Evolutionary conservation across 2,329 filamentous ascomycete species (phyloP), one percentile per base, ranked within the genome.

Genomic region (Calonectria naviculata): DNA sequence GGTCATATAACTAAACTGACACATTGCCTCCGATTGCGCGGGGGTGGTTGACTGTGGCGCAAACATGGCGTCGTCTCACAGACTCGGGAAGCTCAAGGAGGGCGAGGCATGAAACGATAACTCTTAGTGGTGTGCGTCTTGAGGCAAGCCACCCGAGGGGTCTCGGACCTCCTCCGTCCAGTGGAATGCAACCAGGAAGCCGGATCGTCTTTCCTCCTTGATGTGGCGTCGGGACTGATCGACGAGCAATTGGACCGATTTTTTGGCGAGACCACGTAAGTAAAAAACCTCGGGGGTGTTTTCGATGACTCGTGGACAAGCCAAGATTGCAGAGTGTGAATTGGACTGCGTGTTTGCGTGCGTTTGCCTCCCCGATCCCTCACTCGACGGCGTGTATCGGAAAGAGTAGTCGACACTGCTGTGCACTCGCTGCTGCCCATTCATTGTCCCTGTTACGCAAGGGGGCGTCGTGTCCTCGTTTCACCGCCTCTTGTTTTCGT

Each of bases 401-500:
- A 21, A 46, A 46, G 24, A 46, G 42, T 24, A 46, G n/a, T 24
- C 42, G 42, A n/a, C 21, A n/a, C 21, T n/a, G 42, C 42, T 46
- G n/a, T 46, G 42, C n/a, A 46, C 42, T 24, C 9, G 42, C 21
- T 46, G 42, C 21, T n/a, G 21, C 42, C 9, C 42, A n/a, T n/a
- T n/a, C n/a, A n/a, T n/a, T n/a, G 42, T 56, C 1, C 31, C 52
- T 38, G 6, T 19, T 17, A 19, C 13, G 31, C 29, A 58, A 58
- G 52, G 52, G 38, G 52, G 21, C 13, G 13, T 38, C 52, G 52
- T 28, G 52, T 15, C 52, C 52, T 28, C 12, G 10, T 61, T 44
- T 64, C 61, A 44, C 41, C 29, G 29, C 44, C 38, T 49, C n/a
- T 64, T 64, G 26, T 38, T 64, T 26, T 64, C 36, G 17, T 58